phyloP scores from a whole-genome alignment of 2,329 filamentous ascomycete genomes.

The Seiridium unicorne region DNA sequence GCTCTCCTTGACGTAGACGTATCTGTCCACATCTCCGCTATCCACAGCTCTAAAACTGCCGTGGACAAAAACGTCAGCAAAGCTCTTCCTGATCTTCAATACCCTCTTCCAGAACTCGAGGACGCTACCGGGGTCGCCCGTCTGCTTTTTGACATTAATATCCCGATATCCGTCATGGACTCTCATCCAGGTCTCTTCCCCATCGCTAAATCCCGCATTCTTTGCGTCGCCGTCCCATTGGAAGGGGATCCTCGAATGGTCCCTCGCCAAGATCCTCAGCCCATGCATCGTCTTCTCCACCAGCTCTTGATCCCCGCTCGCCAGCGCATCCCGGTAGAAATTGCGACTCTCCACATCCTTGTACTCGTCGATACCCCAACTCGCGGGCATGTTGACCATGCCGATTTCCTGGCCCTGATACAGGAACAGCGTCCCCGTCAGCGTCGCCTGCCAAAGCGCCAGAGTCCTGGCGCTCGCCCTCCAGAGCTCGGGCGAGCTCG shows the following conservation, averaged over 20 bases:
- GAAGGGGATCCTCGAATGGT: conserved; percentile 65
- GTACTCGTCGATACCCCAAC: conserved; percentile 52
- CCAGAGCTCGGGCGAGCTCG: conserved; percentile 41
- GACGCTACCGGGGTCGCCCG: conserved; percentile 44
- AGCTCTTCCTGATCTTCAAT: conserved; percentile 49
- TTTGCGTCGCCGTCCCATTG: conserved; percentile 56
- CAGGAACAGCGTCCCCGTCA: conserved; percentile 54
- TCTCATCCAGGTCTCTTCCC: conserved; percentile 62
- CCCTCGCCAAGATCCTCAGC: conserved; percentile 57
- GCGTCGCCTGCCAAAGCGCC: conserved; percentile 45
- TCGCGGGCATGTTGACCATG: conserved; percentile 53
- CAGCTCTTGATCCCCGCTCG: conserved; percentile 30
- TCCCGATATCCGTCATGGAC: conserved; percentile 56
- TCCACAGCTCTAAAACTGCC: conserved; percentile 56
- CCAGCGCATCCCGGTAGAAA: conserved; percentile 45
- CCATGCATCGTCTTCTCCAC: conserved; percentile 47
- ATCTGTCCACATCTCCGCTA: conserved; percentile 50
- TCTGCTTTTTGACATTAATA: conserved; percentile 56
- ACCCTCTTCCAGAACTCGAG: conserved; percentile 58
- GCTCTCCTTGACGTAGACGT: conserved; percentile 51
- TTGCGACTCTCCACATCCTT: conserved; percentile 53
- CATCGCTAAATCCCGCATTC: conserved; percentile 60
- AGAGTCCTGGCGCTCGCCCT: conserved; percentile 49
- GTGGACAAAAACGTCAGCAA: conserved; percentile 60
- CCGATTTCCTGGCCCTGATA: conserved; percentile 64